phyloP scores from a whole-genome alignment of 768 basidiomycete genomes.

The Russula emetica region DNA sequence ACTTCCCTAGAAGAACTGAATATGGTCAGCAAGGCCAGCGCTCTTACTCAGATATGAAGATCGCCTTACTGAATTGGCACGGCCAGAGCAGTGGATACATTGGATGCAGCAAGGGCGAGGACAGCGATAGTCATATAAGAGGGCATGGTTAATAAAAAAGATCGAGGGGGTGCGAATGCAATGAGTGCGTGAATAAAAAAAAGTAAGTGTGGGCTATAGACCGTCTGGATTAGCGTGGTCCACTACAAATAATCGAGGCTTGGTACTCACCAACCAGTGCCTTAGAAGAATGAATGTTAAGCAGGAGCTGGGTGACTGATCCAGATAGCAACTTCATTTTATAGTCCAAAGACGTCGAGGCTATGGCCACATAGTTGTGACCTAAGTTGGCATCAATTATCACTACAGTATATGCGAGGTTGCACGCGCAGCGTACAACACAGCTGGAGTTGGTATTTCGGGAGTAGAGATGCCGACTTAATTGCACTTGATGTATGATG shows the following conservation, averaged over 20 bases:
- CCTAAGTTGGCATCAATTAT: not conserved
- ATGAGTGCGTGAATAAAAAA: not conserved
- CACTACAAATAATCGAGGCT: not conserved
- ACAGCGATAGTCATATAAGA: not conserved
- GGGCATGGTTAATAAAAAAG: not conserved
- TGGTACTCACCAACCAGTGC: conserved; percentile 18
- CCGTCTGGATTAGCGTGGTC: not conserved
- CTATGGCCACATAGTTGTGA: not conserved
- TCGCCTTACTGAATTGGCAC: not conserved
- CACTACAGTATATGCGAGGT: not conserved
- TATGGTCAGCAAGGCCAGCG: not conserved
- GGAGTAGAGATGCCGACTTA: too few relatives aligned
- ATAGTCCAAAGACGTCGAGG: not conserved
- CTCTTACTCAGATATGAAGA: not conserved
- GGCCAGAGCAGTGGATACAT: not conserved
- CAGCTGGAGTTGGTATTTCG: too few relatives aligned
- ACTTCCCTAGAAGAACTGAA: not conserved
- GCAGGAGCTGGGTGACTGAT: not conserved
- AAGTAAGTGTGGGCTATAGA: conserved; percentile 2
- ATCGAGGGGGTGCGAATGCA: not conserved
- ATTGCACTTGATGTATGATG: too few relatives aligned
- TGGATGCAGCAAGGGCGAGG: conserved; percentile 2
- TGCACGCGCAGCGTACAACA: too few relatives aligned
- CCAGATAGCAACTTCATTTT: not conserved
- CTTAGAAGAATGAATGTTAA: not conserved